Percentiles rank a stretch among this genome's conserved stretches.
Evolutionary conservation across 2,329 filamentous ascomycete species (phyloP).

Genomic region (Aspergillus brunneoviolaceus): DNA sequence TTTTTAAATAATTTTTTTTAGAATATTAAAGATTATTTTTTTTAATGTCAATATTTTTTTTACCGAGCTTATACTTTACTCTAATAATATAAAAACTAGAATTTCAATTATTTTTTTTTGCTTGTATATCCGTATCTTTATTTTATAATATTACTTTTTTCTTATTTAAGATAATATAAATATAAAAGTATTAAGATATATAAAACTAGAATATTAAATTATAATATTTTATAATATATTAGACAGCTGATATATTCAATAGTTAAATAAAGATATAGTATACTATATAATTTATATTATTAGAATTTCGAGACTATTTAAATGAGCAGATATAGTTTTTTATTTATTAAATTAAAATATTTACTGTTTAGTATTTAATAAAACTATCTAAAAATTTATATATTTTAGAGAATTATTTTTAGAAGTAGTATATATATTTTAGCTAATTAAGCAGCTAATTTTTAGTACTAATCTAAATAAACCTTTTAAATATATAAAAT

Average conservation of each 20-base stretch:
- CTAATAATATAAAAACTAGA: background rate
- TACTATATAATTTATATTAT: background rate
- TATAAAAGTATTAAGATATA: too few relatives aligned
- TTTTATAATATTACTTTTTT: too few relatives aligned
- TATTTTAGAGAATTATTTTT: background rate
- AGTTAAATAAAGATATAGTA: background rate
- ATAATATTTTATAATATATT: background rate
- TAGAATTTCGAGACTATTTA: background rate
- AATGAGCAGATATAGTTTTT: background rate
- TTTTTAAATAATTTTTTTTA: too few relatives aligned
- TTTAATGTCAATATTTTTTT: background rate
- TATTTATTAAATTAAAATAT: background rate
- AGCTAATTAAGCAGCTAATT: too few relatives aligned
- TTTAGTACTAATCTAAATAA: too few relatives aligned
- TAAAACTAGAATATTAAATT: background rate
- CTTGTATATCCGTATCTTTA: too few relatives aligned
- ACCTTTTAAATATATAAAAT: too few relatives aligned
- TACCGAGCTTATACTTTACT: too few relatives aligned
- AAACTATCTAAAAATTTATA: background rate
- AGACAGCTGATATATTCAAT: background rate
- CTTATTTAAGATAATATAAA: background rate
- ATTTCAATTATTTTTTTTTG: background rate
- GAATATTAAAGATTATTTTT: background rate
- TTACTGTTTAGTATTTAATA: background rate
- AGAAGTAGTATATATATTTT: background rate